Base-by-base conservation (phyloP, 2,329 filamentous ascomycete species). In the Penicillium decumbens region DNA sequence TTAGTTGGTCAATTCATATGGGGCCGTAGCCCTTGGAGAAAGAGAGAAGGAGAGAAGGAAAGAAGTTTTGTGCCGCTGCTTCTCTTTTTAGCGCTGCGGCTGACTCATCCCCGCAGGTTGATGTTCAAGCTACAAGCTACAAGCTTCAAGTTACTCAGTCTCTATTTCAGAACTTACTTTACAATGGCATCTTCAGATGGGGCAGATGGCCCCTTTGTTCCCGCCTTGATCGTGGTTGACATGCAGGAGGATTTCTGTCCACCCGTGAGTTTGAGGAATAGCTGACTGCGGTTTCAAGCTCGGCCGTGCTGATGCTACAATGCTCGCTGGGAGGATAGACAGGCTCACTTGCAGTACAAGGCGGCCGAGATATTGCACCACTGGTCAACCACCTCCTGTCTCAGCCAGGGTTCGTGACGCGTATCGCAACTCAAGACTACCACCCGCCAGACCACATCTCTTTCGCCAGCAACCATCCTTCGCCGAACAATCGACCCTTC, bases 171-270 rank as follows among this genome's bases (percentile, higher is more conserved):
- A 18, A 18, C n/a, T 25, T 20, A n/a, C 6, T 27, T 12, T 5
- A 20, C 24, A 18, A 53, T 53, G 50, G 32, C 39, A 12, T 41
- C 33, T 7, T 25, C 27, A 39, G 33, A 32, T 27, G 43, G 41
- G 24, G 33, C 43, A 13, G 24, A 33, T 12, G 47, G 39, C 18
- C 42, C 46, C 7, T 56, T 58, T 29, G 56, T 58, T 43, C 77
- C 82, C 39, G 82, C 82, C n/a, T 70, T 86, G 32, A 70, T 95
- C 41, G 79, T 95, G 9, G 85, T 95, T 45, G 91, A 96, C 70
- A 79, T 95, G 65, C 93, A 97, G 72, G 87, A 96, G 70, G 92
- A 97, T 74, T 97, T 96, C 70, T 95, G 89, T 69, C 88, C 88
- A 51, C 90, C 91, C 10, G 89, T 93, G 73, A 74, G 84, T 59